Evolutionary conservation across 2,329 filamentous ascomycete species (phyloP).

Genomic region (Colletotrichum shisoi): DNA sequence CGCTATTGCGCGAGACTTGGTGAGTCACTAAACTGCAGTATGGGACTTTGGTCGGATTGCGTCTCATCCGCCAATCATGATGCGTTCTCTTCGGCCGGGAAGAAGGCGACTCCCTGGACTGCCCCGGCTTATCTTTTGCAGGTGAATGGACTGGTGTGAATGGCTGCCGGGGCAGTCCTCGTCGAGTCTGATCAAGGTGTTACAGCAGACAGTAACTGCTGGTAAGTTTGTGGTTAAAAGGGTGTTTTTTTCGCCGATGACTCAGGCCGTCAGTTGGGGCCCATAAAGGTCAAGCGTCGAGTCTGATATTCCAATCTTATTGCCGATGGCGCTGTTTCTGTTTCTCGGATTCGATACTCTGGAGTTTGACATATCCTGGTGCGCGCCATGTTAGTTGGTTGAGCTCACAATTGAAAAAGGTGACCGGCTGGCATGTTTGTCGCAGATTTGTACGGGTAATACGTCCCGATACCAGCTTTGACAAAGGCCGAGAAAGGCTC

Average conservation of each 20-base stretch:
- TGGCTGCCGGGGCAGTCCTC: conserved; percentile 20
- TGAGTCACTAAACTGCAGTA: conserved; percentile 11
- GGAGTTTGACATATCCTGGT: not conserved
- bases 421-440: not conserved
- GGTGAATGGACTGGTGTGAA: conserved; percentile 4
- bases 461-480: not conserved
- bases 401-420: not conserved
- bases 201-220: too few relatives aligned
- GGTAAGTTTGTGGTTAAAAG: too few relatives aligned
- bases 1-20: conserved; percentile 33
- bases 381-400: not conserved
- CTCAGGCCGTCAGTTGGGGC: too few relatives aligned
- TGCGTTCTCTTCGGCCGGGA: not conserved
- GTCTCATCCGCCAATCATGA: conserved; percentile 19
- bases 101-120: conserved; percentile 1
- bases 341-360: not conserved
- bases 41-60: conserved; percentile 14
- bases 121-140: conserved; percentile 25
- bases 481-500: not conserved
- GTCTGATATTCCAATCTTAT: conserved; percentile 10
- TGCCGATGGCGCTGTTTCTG: conserved; percentile 19
- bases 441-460: not conserved
- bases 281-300: too few relatives aligned
- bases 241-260: too few relatives aligned
- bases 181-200: not conserved